phyloP scores from a whole-genome alignment of 805 yeast genomes.

The Ogataea corticis region DNA sequence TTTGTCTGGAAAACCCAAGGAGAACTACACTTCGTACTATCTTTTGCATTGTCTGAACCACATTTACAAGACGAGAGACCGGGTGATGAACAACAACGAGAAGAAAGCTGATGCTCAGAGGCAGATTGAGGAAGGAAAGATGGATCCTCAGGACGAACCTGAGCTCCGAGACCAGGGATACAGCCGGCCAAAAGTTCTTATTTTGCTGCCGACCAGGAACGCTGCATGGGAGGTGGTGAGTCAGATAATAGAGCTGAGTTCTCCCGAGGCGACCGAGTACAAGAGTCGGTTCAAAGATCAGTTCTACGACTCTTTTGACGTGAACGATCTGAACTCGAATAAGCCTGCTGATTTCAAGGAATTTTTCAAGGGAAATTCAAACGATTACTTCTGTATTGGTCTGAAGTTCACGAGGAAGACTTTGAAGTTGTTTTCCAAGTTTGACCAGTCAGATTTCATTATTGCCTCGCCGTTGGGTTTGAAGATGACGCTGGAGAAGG shows the following conservation, averaged over 20 bases:
- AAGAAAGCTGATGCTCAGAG: slow-evolving; percentile 45
- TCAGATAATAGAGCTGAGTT: slow-evolving; percentile 59
- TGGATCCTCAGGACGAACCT: slow-evolving; percentile 39
- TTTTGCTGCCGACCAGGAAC: slow-evolving; percentile 82
- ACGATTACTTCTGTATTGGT: slow-evolving; percentile 92
- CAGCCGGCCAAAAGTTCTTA: slow-evolving; percentile 85
- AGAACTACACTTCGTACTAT: slow-evolving; percentile 59
- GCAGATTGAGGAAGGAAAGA: slow-evolving; percentile 37
- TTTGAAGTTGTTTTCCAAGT: slow-evolving; percentile 77
- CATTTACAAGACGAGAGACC: slow-evolving; percentile 80
- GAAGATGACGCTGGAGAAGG: slow-evolving; percentile 67
- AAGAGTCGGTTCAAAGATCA: slow-evolving; percentile 71
- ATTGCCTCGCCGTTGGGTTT: slow-evolving; percentile 92
- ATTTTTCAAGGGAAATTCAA: slow-evolving; percentile 83
- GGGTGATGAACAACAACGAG: slow-evolving; percentile 74
- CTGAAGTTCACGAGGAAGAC: slow-evolving; percentile 86
- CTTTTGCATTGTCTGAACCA: slow-evolving; percentile 78
- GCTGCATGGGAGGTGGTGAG: slow-evolving; percentile 70
- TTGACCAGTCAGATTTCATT: slow-evolving; percentile 81
- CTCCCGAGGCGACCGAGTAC: slow-evolving; percentile 77
- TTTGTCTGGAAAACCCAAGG: slow-evolving; percentile 40
- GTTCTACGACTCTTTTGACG: slow-evolving; percentile 51
- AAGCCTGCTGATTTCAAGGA: slow-evolving; percentile 85
- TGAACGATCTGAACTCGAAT: slow-evolving; percentile 35
- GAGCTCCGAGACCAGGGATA: slow-evolving; percentile 92